Conservation (phyloP, 257 asterid genomes). For the Gentiana macrophylla region DNA sequence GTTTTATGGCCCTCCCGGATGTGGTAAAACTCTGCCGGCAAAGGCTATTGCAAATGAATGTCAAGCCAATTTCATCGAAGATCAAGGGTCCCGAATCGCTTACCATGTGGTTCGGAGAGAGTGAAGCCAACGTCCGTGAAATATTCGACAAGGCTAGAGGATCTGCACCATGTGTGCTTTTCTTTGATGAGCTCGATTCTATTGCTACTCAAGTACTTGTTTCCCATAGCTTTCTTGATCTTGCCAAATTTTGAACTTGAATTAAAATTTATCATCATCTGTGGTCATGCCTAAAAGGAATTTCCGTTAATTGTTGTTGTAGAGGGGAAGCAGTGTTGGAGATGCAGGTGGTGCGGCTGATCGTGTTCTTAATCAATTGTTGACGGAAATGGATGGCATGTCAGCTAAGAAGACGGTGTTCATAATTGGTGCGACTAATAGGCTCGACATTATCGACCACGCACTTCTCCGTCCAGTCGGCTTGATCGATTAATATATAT, state of each 20-base stretch:
- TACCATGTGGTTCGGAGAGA: slow-evolving; percentile 71
- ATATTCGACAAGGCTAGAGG: slow-evolving; percentile 56
- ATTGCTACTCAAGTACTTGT: slow-evolving; percentile 41
- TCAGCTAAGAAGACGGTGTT: slow-evolving; percentile 48
- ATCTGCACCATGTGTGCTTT: slow-evolving; percentile 56
- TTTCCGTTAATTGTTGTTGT: slow-evolving; percentile 5
- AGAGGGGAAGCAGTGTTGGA: slow-evolving; percentile 53
- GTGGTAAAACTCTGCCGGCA: slow-evolving; percentile 62
- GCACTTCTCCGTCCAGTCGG: slow-evolving; percentile 55
- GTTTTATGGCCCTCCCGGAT: slow-evolving; percentile 64
- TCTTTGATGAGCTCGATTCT: slow-evolving; percentile 53
- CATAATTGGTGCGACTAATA: slow-evolving; percentile 52
- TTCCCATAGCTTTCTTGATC: not conserved
- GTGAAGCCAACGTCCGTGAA: slow-evolving; percentile 66
- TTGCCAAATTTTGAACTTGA: not conserved
- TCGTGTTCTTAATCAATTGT: slow-evolving; percentile 46
- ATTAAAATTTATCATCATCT: not conserved
- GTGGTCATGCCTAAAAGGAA: not conserved
- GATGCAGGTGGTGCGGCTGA: slow-evolving; percentile 66
- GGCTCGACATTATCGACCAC: slow-evolving; percentile 50
- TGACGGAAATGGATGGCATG: slow-evolving; percentile 64
- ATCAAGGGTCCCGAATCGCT: slow-evolving; percentile 59
- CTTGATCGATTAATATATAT: slow-evolving; percentile 50
- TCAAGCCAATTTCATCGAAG: slow-evolving; percentile 60
- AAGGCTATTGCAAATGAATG: slow-evolving; percentile 67